Percentiles rank a stretch among this genome's conserved stretches.
Conservation (phyloP, 768 basidiomycete genomes). For the Hygrophorus russula region DNA sequence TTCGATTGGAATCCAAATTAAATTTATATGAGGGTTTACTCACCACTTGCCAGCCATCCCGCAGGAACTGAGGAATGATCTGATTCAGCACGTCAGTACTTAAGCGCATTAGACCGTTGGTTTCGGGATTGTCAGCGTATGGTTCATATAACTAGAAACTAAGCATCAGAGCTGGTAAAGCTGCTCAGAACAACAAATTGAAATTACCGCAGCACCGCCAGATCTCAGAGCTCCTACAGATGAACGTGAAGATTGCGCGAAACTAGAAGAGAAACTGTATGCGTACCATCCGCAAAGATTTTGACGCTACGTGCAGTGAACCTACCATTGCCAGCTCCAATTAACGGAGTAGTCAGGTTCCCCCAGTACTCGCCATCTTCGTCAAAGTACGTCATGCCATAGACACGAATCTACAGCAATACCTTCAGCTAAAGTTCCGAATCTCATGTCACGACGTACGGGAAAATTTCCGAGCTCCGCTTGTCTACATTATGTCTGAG, state of each 20-base stretch:
- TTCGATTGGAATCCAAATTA: background rate
- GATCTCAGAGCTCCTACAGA: constrained; percentile 67
- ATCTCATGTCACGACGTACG: constrained; percentile 21
- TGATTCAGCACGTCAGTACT: constrained; percentile 48
- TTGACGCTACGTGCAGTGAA: constrained; percentile 69
- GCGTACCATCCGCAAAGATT: constrained; percentile 60
- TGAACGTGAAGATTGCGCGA: constrained; percentile 10
- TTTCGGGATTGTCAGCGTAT: constrained; percentile 68
- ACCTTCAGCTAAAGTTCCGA: background rate
- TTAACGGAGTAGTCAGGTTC: constrained; percentile 42
- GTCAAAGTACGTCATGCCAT: constrained; percentile 67
- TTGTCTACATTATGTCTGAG: constrained; percentile 33
- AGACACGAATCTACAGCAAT: constrained; percentile 52
- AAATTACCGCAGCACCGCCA: constrained; percentile 75
- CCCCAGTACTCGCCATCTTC: constrained; percentile 67
- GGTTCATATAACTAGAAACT: constrained; percentile 57
- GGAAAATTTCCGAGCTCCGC: constrained; percentile 51
- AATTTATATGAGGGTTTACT: constrained; percentile 17
- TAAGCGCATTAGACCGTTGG: constrained; percentile 70
- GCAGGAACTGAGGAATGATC: constrained; percentile 57
- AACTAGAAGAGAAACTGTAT: constrained; percentile 1
- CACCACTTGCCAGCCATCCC: constrained; percentile 87
- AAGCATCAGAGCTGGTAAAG: constrained; percentile 2
- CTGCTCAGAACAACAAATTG: background rate
- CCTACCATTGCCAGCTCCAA: constrained; percentile 47